Conservation (phyloP, 1,139 yeast species). For the Taiozyma sp. region DNA sequence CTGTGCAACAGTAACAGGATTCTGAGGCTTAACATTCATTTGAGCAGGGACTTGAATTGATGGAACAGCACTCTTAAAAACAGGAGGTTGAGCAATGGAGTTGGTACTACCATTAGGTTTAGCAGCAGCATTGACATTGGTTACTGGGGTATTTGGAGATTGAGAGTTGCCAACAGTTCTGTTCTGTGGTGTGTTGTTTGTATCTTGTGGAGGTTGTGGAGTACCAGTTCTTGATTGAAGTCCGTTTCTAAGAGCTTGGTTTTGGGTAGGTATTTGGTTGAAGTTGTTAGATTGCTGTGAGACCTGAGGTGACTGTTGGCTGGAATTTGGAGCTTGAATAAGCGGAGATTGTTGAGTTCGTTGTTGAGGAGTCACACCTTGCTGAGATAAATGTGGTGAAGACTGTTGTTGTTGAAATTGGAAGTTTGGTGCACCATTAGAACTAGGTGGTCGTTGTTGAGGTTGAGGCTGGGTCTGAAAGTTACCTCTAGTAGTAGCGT, state of each 20-base stretch:
- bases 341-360: constrained; percentile 3
- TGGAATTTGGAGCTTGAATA: constrained; percentile 8
- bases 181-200: constrained; percentile 6
- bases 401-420: background rate
- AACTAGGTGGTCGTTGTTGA: background rate
- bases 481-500: constrained; percentile 1
- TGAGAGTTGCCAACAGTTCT: constrained; percentile 18
- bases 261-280: constrained; percentile 9
- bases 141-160: constrained; percentile 27
- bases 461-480: background rate
- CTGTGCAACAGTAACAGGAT: constrained; percentile 54
- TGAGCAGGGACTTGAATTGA: constrained; percentile 68
- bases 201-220: constrained; percentile 20
- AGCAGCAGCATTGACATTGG: constrained; percentile 39
- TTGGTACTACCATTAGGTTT: constrained; percentile 21
- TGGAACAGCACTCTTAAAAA: constrained; percentile 64
- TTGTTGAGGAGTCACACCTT: constrained; percentile 8
- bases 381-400: constrained; percentile 4
- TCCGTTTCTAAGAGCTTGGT: background rate
- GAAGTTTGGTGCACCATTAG: background rate
- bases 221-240: constrained; percentile 17
- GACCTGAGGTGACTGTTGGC: constrained; percentile 4
- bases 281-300: constrained; percentile 6
- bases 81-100: constrained; percentile 31
- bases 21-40: constrained; percentile 58